These are phyloP conservation scores for Hamamelis virginiana DNA, from an alignment of 164 flowering plant species.

Conservation along the genomic window DNA sequence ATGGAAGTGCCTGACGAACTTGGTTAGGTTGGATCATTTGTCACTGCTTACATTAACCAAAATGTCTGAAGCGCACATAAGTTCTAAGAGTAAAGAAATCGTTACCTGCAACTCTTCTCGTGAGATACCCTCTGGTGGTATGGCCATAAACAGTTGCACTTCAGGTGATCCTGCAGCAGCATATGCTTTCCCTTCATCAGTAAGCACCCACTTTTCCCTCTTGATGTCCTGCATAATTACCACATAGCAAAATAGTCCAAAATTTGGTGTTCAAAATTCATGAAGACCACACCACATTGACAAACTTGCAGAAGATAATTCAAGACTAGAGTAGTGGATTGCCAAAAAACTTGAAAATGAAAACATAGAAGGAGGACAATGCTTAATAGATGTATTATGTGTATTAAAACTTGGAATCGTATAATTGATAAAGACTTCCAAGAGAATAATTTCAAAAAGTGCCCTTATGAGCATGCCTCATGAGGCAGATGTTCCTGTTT, in stretches of 20 bases:
- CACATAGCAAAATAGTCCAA: not conserved
- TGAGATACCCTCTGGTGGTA: slow-evolving; percentile 82
- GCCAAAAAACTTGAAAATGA: not conserved
- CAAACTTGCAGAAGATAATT: not conserved
- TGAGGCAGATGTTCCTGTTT: no score
- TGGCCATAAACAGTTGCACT: slow-evolving; percentile 62
- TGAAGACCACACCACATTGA: not conserved
- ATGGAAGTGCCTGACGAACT: not conserved
- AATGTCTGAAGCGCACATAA: not conserved
- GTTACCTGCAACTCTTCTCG: slow-evolving; percentile 67
- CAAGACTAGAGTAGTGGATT: not conserved
- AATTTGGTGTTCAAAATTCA: not conserved
- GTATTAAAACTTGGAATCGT: no score
- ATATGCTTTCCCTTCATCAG: slow-evolving; percentile 72
- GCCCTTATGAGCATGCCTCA: no score
- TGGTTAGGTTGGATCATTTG: no score
- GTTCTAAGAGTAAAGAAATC: not conserved
- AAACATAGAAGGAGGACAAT: not conserved
- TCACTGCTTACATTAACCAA: no score
- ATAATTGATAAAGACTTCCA: no score
- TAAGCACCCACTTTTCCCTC: slow-evolving; percentile 78
- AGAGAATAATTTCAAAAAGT: no score
- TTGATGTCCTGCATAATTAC: slow-evolving; percentile 65
- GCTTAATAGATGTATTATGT: no score
- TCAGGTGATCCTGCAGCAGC: slow-evolving; percentile 80